A percentile compares a stretch with the other conserved stretches of the same genome.
Conservation (phyloP, 768 basidiomycete genomes). For the Macrolepiota albuminosa region DNA sequence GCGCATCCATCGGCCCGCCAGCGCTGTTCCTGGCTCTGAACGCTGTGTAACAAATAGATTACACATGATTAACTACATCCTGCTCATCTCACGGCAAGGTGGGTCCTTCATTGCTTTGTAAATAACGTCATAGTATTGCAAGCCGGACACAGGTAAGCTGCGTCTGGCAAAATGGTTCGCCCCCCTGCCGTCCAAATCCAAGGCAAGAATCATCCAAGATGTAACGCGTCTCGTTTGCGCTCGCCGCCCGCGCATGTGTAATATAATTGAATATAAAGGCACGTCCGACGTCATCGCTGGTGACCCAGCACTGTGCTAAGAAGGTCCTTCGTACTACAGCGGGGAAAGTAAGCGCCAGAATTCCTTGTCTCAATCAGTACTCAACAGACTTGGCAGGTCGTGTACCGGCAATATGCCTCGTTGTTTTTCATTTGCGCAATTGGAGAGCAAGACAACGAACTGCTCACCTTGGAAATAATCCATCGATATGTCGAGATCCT, state of each 20-base stretch:
- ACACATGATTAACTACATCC: slow-evolving; percentile 84
- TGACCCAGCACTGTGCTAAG: slow-evolving; percentile 20
- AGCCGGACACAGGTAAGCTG: slow-evolving; percentile 65
- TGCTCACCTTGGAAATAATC: slow-evolving; percentile 78
- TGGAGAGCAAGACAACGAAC: slow-evolving; percentile 69
- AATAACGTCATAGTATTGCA: not conserved
- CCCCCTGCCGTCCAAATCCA: slow-evolving; percentile 74
- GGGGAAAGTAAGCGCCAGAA: slow-evolving; percentile 27
- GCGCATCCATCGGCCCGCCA: not conserved
- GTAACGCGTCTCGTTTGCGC: slow-evolving; percentile 90
- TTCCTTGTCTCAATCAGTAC: not conserved
- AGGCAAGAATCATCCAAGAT: slow-evolving; percentile 92
- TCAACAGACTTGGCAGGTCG: slow-evolving; percentile 45
- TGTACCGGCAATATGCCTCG: slow-evolving; percentile 82
- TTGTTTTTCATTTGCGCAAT: slow-evolving; percentile 83
- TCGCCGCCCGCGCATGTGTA: slow-evolving; percentile 88
- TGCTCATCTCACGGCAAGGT: slow-evolving; percentile 93
- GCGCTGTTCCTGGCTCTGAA: not conserved
- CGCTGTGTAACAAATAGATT: not conserved
- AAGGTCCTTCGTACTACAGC: slow-evolving; percentile 15
- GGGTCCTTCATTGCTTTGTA: slow-evolving; percentile 16
- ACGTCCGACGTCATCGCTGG: slow-evolving; percentile 24
- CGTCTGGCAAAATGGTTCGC: slow-evolving; percentile 96
- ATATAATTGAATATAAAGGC: slow-evolving; percentile 97
- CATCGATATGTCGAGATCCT: slow-evolving; percentile 81